Conservation (phyloP, 1,284 basidiomycete genomes). For the Coniophora puteana region DNA sequence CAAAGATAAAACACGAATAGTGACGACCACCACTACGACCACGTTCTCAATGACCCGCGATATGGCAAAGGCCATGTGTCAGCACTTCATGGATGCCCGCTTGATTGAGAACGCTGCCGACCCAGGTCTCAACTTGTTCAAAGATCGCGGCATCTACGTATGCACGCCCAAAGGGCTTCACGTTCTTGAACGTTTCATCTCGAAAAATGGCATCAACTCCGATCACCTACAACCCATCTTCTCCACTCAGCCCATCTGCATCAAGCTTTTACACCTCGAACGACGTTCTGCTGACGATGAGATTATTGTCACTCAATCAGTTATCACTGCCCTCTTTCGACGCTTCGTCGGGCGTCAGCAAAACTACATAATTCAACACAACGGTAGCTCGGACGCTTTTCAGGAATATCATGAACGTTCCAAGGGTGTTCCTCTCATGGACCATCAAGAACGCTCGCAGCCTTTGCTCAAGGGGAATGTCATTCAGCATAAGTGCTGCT, state of each 20-base stretch:
- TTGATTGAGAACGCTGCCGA: conserved; percentile 97
- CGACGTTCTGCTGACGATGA: conserved; percentile 92
- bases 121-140: conserved; percentile 85
- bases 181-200: conserved; percentile 98
- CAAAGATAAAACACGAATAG: conserved; percentile 93
- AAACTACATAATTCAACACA: conserved; percentile 61
- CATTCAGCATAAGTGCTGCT: conserved; percentile 71
- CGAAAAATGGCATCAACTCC: conserved; percentile 96
- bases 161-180: conserved; percentile 98
- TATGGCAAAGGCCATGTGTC: conserved; percentile 99
- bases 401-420: conserved; percentile 77
- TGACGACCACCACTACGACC: conserved; percentile 98
- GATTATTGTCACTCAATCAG: conserved; percentile 91
- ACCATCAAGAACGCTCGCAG: conserved; percentile 60
- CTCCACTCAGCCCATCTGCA: conserved; percentile 92
- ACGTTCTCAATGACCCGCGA: conserved; percentile 99
- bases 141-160: conserved; percentile 94
- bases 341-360: conserved; percentile 88
- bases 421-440: conserved; percentile 71
- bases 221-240: conserved; percentile 92
- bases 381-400: conserved; percentile 56
- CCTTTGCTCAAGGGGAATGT: conserved; percentile 44
- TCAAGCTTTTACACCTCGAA: conserved; percentile 97
- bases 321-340: conserved; percentile 93
- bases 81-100: conserved; percentile 99